phyloP scores from a whole-genome alignment of 139 green algal species.

The Closterium sp. region DNA sequence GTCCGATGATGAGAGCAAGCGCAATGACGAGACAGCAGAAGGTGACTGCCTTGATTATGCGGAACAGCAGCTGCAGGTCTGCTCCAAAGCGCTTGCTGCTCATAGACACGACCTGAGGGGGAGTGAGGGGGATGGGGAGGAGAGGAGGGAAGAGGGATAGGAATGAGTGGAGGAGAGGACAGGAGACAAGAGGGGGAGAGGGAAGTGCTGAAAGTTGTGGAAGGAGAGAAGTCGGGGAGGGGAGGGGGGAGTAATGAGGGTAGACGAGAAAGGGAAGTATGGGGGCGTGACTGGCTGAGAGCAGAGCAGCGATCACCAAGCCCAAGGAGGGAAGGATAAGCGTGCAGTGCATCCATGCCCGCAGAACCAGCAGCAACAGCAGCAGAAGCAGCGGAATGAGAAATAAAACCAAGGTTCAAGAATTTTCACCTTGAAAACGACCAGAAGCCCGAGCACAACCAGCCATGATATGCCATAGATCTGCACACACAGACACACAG shows the following conservation, averaged over 20 bases:
- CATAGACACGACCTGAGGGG: no score
- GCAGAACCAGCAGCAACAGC: not conserved
- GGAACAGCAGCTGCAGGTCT: conserved; percentile 18
- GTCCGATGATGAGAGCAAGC: not conserved
- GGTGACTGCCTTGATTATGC: not conserved
- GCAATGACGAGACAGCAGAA: not conserved
- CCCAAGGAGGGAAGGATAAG: no score
- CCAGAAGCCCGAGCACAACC: not conserved
- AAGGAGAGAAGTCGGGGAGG: no score
- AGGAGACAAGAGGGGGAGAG: no score
- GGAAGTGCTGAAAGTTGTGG: no score
- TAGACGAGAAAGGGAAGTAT: no score
- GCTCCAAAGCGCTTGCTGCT: not conserved
- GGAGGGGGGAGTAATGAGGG: no score
- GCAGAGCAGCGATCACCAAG: no score
- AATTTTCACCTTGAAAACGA: not conserved
- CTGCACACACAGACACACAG: not conserved
- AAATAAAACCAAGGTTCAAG: no score
- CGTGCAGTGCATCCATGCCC: no score
- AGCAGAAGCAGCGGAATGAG: not conserved
- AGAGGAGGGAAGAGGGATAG: not conserved
- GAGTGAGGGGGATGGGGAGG: no score
- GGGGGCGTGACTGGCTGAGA: no score
- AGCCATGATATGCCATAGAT: conserved; percentile 5
- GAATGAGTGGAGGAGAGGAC: not conserved